A percentile compares a stretch with the other conserved stretches of the same genome.
Conservation (phyloP, 345 rosid species). For the Eucalyptus regnans region DNA sequence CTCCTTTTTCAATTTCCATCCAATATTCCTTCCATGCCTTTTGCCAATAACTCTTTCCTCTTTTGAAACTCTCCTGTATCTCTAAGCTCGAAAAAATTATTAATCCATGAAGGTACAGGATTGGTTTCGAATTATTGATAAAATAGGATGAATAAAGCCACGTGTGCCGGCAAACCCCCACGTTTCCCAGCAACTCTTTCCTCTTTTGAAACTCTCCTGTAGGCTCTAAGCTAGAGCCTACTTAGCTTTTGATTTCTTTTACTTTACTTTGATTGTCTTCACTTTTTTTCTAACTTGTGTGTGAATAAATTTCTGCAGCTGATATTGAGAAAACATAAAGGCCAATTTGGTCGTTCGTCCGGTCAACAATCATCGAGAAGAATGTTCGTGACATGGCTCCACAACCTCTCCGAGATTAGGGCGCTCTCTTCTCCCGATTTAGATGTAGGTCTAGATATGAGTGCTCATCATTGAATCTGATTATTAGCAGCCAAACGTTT, state of each 20-base stretch:
- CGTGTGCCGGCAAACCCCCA: background rate
- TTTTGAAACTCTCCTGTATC: no score
- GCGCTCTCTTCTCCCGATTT: accelerated
- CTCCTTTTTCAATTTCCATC: background rate
- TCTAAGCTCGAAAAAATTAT: no score
- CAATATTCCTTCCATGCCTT: background rate
- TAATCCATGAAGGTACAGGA: background rate
- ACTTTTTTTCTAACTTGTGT: background rate
- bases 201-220: background rate
- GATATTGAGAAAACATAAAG: no score
- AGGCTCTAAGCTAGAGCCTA: background rate
- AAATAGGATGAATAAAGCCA: background rate
- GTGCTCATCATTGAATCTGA: no score
- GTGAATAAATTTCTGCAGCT: background rate
- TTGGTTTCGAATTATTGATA: background rate
- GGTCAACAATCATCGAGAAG: background rate
- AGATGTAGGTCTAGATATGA: background rate
- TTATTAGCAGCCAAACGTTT: background rate
- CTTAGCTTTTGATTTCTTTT: background rate
- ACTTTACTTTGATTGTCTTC: background rate
- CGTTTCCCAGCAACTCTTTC: background rate
- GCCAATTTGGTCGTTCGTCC: background rate
- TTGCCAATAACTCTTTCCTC: background rate
- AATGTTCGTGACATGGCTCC: background rate
- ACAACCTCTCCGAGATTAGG: background rate